Percentiles rank a stretch among this genome's conserved stretches.
These are phyloP conservation scores for Cnidoscolus chayamansa DNA, from an alignment of 441 rosid genomes.

Conservation along the genomic window DNA sequence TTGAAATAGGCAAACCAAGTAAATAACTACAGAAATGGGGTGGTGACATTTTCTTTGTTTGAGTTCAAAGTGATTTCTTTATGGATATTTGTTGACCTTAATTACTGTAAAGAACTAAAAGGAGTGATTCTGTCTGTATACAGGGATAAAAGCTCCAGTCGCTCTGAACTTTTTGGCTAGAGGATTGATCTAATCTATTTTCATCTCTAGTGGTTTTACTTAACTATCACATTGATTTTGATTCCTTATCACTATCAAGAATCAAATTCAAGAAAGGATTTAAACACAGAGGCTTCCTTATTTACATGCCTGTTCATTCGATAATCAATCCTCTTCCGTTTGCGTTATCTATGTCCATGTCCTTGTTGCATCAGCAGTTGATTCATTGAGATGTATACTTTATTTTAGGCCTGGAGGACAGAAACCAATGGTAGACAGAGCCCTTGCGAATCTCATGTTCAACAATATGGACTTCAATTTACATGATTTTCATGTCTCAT, in stretches of 20 bases:
- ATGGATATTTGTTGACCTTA: not conserved
- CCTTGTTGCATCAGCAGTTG: not conserved
- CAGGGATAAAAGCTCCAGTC: not conserved
- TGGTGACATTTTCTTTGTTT: not conserved
- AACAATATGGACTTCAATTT: slow-evolving; percentile 50
- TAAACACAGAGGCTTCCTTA: too few species aligned
- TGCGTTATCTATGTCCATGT: not conserved
- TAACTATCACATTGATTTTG: not conserved
- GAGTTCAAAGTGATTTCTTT: not conserved
- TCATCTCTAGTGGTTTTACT: not conserved
- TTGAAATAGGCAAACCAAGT: not conserved
- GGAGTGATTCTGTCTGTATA: not conserved
- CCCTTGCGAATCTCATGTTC: slow-evolving; percentile 73
- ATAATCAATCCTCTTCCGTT: not conserved
- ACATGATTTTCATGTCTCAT: slow-evolving; percentile 25
- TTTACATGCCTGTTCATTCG: too few species aligned
- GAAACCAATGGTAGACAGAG: slow-evolving; percentile 55
- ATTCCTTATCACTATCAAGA: not conserved
- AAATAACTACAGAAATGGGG: not conserved
- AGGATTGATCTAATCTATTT: not conserved
- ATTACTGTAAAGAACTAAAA: not conserved
- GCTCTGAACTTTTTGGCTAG: not conserved
- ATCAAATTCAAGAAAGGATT: not conserved
- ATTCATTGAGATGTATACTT: slow-evolving; percentile 8
- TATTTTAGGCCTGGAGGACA: slow-evolving; percentile 38